Percentiles rank a stretch among this genome's conserved stretches.
Conservation (phyloP, 2,329 filamentous ascomycete genomes). For the Talaromyces marneffei region DNA sequence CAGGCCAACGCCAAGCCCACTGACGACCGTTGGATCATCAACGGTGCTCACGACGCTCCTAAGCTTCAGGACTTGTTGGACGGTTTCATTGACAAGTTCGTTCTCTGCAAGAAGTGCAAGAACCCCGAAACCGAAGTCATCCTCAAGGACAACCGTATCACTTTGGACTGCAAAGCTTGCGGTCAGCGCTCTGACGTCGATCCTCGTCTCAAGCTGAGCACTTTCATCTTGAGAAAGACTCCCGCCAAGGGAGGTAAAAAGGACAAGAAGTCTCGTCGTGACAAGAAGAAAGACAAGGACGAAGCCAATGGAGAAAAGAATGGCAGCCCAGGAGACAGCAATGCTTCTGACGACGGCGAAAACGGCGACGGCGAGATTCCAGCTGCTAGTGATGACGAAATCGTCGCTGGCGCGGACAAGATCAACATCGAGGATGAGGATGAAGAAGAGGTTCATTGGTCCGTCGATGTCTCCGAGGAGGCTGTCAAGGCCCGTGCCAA, state of each 20-base stretch:
- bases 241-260: constrained; percentile 89
- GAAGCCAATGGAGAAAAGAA: constrained; percentile 54
- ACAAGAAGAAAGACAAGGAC: constrained; percentile 70
- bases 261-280: constrained; percentile 81
- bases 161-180: constrained; percentile 97
- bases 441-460: constrained; percentile 80
- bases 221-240: constrained; percentile 95
- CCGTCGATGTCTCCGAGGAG: constrained; percentile 91
- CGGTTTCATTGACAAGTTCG: constrained; percentile 97
- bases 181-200: constrained; percentile 90
- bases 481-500: constrained; percentile 92
- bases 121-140: constrained; percentile 96
- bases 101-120: constrained; percentile 99
- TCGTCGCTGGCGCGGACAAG: constrained; percentile 62
- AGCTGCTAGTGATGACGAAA: constrained; percentile 83
- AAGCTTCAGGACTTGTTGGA: constrained; percentile 98
- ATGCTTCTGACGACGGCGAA: constrained; percentile 55
- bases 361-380: constrained; percentile 62
- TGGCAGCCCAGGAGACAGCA: constrained; percentile 61
- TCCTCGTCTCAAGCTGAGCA: constrained; percentile 87
- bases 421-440: constrained; percentile 59
- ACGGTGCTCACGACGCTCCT: constrained; percentile 87
- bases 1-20: constrained; percentile 97
- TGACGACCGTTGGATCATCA: constrained; percentile 99
- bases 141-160: constrained; percentile 88